Conservation (phyloP, 1,284 basidiomycete species). For the Ceratobasidium sp. region DNA sequence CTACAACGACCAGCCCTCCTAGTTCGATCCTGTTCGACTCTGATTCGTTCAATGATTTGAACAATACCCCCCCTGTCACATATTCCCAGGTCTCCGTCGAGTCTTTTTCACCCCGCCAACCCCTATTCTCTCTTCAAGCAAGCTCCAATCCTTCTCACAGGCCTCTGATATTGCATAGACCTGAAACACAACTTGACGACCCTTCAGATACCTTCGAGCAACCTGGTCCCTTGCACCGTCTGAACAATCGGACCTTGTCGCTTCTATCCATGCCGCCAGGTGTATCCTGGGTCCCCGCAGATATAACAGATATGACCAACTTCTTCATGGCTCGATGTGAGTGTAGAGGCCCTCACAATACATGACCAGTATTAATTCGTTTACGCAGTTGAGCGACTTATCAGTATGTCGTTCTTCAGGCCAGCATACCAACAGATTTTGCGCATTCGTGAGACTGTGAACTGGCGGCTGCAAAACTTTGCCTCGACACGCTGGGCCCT, state of each 20-base stretch:
- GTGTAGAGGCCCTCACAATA: background rate
- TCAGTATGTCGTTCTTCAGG: background rate
- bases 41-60: background rate
- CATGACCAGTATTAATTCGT: background rate
- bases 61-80: background rate
- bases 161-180: too few relatives aligned
- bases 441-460: background rate
- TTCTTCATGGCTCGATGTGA: slow-evolving; percentile 16
- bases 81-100: background rate
- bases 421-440: too few relatives aligned
- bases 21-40: background rate
- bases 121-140: background rate
- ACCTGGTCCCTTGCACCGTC: background rate
- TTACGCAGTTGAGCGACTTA: background rate
- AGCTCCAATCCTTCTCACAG: too few relatives aligned
- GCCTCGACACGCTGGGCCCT: slow-evolving; percentile 8
- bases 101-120: background rate
- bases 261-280: background rate
- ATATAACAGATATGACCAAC: background rate
- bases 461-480: background rate
- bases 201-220: too few relatives aligned
- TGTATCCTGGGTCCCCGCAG: background rate
- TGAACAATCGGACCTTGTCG: slow-evolving; percentile 5
- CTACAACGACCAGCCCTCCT: background rate
- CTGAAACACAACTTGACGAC: background rate